These are phyloP conservation scores for Aegilops longissima DNA, from an alignment of 176 grass and related monocot genomes.

Conservation along the genomic window DNA sequence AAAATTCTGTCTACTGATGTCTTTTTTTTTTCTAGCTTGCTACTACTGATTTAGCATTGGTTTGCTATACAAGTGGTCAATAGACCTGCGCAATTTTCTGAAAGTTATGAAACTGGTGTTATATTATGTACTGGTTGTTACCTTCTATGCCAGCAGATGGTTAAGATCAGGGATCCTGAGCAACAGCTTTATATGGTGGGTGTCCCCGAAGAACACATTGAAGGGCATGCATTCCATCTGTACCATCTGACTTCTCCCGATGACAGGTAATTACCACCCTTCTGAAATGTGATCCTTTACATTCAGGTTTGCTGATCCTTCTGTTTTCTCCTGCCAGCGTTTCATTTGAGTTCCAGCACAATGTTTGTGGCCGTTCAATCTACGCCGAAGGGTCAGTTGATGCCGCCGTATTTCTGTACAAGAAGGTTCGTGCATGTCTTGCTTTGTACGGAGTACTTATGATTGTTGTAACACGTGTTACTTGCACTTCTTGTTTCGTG, in stretches of 20 bases:
- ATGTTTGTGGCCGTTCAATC: slow-evolving; percentile 81
- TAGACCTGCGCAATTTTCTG: neutral
- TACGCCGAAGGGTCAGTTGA: slow-evolving; percentile 84
- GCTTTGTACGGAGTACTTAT: neutral
- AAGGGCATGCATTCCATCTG: slow-evolving; percentile 87
- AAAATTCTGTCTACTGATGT: neutral
- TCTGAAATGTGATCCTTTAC: slow-evolving; percentile 7
- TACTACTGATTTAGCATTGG: neutral
- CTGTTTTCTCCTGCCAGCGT: slow-evolving; percentile 52
- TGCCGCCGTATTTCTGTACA: slow-evolving; percentile 76
- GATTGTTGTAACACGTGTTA: neutral
- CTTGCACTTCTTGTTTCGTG: neutral
- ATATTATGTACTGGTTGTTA: slow-evolving; percentile 16
- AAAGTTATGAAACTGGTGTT: neutral
- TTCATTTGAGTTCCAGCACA: slow-evolving; percentile 98
- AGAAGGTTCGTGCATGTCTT: slow-evolving; percentile 52
- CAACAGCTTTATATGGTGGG: slow-evolving; percentile 92
- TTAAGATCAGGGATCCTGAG: slow-evolving; percentile 68
- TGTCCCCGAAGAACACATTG: slow-evolving; percentile 83
- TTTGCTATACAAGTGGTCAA: neutral
- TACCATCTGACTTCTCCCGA: slow-evolving; percentile 90
- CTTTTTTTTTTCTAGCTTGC: neutral
- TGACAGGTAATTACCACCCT: slow-evolving; percentile 53
- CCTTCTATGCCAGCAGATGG: slow-evolving; percentile 47
- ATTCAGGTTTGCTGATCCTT: slow-evolving; percentile 1